Base-by-base conservation (phyloP, 2,329 filamentous ascomycete genomes). In the Trichophyton schoenleinii region DNA sequence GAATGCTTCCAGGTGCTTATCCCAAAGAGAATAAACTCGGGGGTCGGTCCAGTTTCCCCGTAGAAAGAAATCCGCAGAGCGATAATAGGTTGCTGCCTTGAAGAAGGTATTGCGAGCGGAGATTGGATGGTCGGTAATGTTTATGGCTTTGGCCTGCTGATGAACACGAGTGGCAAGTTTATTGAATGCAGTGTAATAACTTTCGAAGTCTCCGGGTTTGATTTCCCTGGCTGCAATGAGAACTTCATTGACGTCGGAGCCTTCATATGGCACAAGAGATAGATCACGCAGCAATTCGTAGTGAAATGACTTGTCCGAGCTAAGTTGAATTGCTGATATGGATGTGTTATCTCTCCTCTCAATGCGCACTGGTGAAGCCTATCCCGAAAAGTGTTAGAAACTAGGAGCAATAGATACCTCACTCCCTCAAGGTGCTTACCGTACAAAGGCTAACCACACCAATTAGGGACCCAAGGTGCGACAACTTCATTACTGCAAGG, bases 61-160 rank as follows among this genome's bases (percentile, higher is more conserved):
- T 3, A 78, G 67, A 63, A 72, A 79, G 63, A 77, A 77, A 62
- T 75, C 73, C 15, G 77, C 72, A 0, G 67, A 61, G 22, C 77
- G 72, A 63, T 72, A 78, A 65, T 79, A 79, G 1, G 67, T 73
- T 0, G 46, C 63, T 6, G 75, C 72, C 3, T 68, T 70, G 64
- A 79, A 78, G 64, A 65, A 67, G 15, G 66, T 65, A 41, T 73
- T 68, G 13, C 71, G 48, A 4, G 61, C 64, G 36, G 60, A 62
- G 52, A 64, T 46, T 3, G 61, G 67, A 7, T 65, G 60, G n/a
- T 60, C 34, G 9, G 13, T 42, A n/a, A 38, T 2, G 3, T 61
- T 38, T 9, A 62, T 53, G 34, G 58, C 61, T 53, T 66, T 62
- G 41, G 63, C 63, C 38, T 62, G 53, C 5, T 34, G 25, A n/a